These are phyloP conservation scores for Luvunga scandens DNA, from an alignment of 345 rosid species.

Conservation along the genomic window DNA sequence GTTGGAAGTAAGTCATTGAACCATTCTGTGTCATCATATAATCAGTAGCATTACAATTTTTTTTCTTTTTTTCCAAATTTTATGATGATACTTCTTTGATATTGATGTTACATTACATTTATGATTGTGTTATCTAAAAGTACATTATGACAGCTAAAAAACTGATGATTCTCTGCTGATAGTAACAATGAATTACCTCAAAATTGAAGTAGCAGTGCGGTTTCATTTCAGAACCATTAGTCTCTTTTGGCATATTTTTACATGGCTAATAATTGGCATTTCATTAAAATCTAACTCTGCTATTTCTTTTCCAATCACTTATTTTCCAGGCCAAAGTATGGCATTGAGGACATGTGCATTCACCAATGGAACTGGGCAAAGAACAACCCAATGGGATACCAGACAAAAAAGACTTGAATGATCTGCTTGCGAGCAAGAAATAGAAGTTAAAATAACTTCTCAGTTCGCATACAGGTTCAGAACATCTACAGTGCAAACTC, in stretches of 20 bases:
- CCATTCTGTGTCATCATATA: neutral
- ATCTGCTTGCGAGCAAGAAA: neutral
- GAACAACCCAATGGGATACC: slow-evolving; percentile 87
- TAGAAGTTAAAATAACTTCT: neutral
- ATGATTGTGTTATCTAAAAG: neutral
- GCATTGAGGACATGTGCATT: slow-evolving; percentile 86
- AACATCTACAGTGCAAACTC: neutral
- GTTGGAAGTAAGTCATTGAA: slow-evolving; percentile 70
- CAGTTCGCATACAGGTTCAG: neutral
- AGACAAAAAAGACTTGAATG: slow-evolving; percentile 40
- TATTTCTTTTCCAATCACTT: neutral
- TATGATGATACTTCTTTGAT: neutral
- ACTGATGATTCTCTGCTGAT: neutral
- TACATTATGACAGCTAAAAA: neutral
- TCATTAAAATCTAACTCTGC: neutral
- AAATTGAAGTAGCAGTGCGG: neutral
- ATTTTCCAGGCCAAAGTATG: slow-evolving; percentile 77
- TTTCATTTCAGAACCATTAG: neutral
- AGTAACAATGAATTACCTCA: neutral
- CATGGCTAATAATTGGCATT: neutral
- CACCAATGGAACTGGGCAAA: slow-evolving; percentile 97
- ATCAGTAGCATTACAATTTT: neutral
- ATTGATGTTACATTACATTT: neutral
- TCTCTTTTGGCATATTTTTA: neutral
- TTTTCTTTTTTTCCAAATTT: no score